Conservation (phyloP, 805 yeast species). For the Teunomyces barrocoloradensis region DNA sequence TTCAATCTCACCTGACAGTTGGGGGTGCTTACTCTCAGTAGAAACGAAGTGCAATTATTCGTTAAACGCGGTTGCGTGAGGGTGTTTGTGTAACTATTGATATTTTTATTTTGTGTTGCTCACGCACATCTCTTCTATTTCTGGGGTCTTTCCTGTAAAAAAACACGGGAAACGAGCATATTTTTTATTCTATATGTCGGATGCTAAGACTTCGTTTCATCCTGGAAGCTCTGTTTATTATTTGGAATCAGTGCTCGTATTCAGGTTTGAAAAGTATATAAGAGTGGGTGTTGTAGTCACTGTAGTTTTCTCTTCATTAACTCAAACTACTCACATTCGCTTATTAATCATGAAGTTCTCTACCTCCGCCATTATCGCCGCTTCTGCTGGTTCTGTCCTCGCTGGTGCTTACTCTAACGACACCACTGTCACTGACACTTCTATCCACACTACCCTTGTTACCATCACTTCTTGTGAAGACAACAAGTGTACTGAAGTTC, state of each 20-base stretch:
- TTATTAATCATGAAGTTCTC: conserved; percentile 33
- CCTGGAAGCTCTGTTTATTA: background rate
- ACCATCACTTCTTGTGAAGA: conserved; percentile 29
- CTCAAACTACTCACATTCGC: conserved; percentile 9
- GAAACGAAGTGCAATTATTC: background rate
- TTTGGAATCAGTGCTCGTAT: background rate
- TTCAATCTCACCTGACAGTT: background rate
- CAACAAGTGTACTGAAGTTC: conserved; percentile 20
- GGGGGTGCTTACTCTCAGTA: background rate
- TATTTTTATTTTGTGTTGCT: background rate
- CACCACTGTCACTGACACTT: conserved; percentile 14
- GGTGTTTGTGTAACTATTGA: conserved; percentile 2
- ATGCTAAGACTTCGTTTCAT: background rate
- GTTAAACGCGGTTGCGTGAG: background rate
- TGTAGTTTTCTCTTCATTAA: background rate
- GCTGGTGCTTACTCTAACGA: conserved; percentile 29
- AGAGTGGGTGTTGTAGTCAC: background rate
- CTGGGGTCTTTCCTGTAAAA: background rate
- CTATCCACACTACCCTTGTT: conserved; percentile 20
- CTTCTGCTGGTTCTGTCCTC: conserved; percentile 20
- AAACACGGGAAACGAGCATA: background rate
- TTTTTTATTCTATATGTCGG: background rate
- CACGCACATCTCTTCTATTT: background rate
- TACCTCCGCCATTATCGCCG: conserved; percentile 23
- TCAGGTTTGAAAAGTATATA: background rate